phyloP scores from a whole-genome alignment of 176 grass and related monocot genomes.

The Eragrostis nindensis region DNA sequence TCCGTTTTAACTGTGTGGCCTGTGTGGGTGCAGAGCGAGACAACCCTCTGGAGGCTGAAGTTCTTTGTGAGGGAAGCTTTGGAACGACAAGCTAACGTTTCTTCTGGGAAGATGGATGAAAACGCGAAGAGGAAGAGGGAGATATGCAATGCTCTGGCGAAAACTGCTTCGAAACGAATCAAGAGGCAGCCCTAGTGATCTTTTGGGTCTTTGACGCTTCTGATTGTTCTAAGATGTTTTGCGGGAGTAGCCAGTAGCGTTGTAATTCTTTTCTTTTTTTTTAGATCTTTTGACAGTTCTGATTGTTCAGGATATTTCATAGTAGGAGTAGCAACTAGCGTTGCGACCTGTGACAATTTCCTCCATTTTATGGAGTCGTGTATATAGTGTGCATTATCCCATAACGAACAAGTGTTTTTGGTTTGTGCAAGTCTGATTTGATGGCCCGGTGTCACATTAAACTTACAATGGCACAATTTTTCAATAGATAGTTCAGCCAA shows the following conservation, averaged over 20 bases:
- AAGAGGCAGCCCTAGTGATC: constrained; percentile 54
- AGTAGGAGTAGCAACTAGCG: constrained; percentile 20
- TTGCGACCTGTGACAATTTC: not conserved
- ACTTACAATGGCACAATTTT: too few species aligned
- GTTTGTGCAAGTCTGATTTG: too few species aligned
- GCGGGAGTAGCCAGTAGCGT: constrained; percentile 16
- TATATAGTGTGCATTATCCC: constrained; percentile 13
- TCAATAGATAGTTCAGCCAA: too few species aligned
- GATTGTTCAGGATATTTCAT: constrained; percentile 25
- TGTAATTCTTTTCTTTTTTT: not conserved
- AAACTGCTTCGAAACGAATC: constrained; percentile 66
- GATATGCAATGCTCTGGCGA: constrained; percentile 82
- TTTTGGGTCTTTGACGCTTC: constrained; percentile 16
- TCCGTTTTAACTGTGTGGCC: not conserved
- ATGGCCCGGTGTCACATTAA: too few species aligned
- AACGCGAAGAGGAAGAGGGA: constrained; percentile 86
- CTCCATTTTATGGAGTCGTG: not conserved
- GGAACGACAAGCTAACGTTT: constrained; percentile 54
- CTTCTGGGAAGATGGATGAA: constrained; percentile 62
- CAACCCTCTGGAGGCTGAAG: constrained; percentile 90
- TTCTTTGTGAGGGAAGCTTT: constrained; percentile 87
- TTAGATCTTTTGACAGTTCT: not conserved
- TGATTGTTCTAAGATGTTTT: constrained; percentile 34
- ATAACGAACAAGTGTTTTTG: not conserved
- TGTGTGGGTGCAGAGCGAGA: constrained; percentile 70